Percentiles rank a stretch among this genome's conserved stretches.
phyloP scores from a whole-genome alignment of 2,329 filamentous ascomycete genomes.

The Ambrosiella xylebori region DNA sequence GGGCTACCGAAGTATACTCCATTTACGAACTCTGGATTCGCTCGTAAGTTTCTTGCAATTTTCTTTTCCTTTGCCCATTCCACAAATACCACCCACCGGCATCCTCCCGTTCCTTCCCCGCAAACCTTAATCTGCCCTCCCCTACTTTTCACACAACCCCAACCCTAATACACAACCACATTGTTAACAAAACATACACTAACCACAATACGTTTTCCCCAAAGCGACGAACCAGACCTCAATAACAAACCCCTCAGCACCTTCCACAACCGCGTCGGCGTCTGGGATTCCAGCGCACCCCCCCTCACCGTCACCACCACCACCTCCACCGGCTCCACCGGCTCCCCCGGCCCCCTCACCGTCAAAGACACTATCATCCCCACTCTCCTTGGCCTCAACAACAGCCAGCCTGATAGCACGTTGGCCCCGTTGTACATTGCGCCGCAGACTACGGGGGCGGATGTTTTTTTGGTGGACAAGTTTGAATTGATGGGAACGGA shows the following conservation, averaged over 20 bases:
- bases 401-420: background rate
- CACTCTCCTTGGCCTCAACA: constrained; percentile 3
- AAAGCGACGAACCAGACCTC: constrained; percentile 2
- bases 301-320: constrained; percentile 3
- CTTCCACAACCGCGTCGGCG: background rate
- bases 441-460: background rate
- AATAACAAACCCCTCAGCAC: constrained; percentile 8
- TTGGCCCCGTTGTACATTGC: background rate
- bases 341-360: background rate
- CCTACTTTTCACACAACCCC: too few relatives aligned
- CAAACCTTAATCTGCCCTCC: too few relatives aligned
- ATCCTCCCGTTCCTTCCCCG: background rate
- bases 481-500: background rate
- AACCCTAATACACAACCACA: too few relatives aligned
- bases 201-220: background rate
- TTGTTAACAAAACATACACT: background rate
- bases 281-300: constrained; percentile 3
- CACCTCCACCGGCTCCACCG: background rate
- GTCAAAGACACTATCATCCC: background rate
- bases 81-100: background rate
- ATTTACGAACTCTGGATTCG: background rate
- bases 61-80: background rate
- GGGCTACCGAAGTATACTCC: background rate
- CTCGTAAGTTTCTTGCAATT: background rate
- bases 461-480: background rate